Conservation (phyloP, 805 yeast species). For the Starmerella riodocensis region DNA sequence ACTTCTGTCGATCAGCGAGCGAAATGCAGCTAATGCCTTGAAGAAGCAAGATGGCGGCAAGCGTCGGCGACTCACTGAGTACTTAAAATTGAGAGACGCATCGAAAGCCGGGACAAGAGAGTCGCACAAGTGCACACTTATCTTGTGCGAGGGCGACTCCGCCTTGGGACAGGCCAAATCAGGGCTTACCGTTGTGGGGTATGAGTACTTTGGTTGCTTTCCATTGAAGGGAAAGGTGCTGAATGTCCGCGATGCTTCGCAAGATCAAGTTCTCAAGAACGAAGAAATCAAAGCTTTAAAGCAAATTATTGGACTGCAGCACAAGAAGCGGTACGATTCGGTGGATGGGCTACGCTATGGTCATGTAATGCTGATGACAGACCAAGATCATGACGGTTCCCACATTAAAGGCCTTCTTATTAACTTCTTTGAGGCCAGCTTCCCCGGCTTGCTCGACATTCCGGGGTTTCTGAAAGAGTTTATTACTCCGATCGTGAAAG, state of each 20-base stretch:
- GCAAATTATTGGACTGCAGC: slow-evolving; percentile 90
- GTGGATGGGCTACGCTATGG: slow-evolving; percentile 76
- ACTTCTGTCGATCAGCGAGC: slow-evolving; percentile 69
- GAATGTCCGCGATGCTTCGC: slow-evolving; percentile 90
- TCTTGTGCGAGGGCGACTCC: slow-evolving; percentile 94
- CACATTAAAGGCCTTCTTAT: slow-evolving; percentile 93
- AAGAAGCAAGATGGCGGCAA: slow-evolving; percentile 78
- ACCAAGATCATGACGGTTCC: slow-evolving; percentile 98
- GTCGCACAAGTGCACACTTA: slow-evolving; percentile 81
- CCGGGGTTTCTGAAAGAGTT: slow-evolving; percentile 91
- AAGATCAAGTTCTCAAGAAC: slow-evolving; percentile 88
- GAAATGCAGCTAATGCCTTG: slow-evolving; percentile 75
- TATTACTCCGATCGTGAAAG: slow-evolving; percentile 92
- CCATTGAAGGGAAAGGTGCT: slow-evolving; percentile 90
- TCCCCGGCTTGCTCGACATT: slow-evolving; percentile 80
- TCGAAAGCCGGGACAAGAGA: slow-evolving; percentile 91
- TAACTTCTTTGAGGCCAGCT: slow-evolving; percentile 82
- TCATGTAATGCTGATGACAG: slow-evolving; percentile 97
- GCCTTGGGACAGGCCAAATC: slow-evolving; percentile 85
- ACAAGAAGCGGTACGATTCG: slow-evolving; percentile 68
- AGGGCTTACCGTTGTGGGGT: slow-evolving; percentile 87
- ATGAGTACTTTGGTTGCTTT: slow-evolving; percentile 89
- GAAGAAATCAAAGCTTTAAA: slow-evolving; percentile 91
- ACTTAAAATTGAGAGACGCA: slow-evolving; percentile 86
- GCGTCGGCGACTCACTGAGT: slow-evolving; percentile 64